A percentile compares a stretch with the other conserved stretches of the same genome.
Conservation (phyloP, 208 protist genomes). For the Leishmania arabica region DNA sequence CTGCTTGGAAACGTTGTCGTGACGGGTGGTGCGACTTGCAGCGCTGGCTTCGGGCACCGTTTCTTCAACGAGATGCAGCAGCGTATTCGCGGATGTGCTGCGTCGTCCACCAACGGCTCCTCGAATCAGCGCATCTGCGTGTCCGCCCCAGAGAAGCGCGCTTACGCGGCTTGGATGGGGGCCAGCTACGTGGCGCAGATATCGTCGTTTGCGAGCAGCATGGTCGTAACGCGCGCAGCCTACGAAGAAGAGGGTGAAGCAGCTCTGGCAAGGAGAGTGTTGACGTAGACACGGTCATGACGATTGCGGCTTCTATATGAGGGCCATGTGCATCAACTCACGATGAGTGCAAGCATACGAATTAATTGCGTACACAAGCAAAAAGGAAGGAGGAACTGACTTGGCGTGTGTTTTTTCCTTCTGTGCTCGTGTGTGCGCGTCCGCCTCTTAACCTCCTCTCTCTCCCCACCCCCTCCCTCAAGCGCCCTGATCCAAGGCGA, state of each 20-base stretch:
- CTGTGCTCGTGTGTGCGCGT: background rate
- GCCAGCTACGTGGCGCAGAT: conserved; percentile 95
- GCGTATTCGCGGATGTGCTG: conserved; percentile 32
- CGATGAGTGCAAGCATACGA: background rate
- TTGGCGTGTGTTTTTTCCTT: background rate
- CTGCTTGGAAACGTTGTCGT: conserved; percentile 89
- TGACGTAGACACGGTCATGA: conserved; percentile 33
- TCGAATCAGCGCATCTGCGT: conserved; percentile 87
- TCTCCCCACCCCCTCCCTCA: background rate
- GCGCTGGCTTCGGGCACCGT: conserved; percentile 91
- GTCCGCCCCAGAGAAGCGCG: conserved; percentile 91
- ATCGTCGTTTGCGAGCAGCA: conserved; percentile 87
- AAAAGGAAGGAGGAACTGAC: background rate
- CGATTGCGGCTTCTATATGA: background rate
- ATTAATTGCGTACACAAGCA: background rate
- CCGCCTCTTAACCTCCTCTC: background rate
- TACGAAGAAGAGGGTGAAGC: conserved; percentile 67
- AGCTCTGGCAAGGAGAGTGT: conserved; percentile 44
- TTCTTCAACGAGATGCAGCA: conserved; percentile 89
- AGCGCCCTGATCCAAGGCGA: background rate
- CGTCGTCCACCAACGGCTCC: background rate
- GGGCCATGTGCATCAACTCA: background rate
- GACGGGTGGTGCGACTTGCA: conserved; percentile 92
- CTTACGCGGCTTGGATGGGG: conserved; percentile 93
- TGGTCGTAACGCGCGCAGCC: conserved; percentile 55